A percentile compares a stretch with the other conserved stretches of the same genome.
phyloP scores from a whole-genome alignment of 305 asterid species.

The Fraxinus ornus region DNA sequence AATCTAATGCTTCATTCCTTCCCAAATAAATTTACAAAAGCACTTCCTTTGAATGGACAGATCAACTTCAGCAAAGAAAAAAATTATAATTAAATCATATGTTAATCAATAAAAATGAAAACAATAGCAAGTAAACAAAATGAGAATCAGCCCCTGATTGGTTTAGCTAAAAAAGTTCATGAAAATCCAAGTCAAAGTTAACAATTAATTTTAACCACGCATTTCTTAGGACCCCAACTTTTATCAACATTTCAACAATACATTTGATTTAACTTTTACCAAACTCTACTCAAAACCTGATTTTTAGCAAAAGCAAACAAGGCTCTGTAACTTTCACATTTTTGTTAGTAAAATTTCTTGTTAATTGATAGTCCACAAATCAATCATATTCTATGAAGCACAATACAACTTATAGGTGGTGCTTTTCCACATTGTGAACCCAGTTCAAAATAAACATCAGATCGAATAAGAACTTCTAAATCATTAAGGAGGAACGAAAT shows the following conservation, averaged over 20 bases:
- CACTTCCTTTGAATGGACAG: not conserved
- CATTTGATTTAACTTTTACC: no score
- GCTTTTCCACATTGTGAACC: conserved; percentile 12
- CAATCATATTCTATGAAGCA: not conserved
- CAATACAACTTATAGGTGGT: not conserved
- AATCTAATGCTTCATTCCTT: not conserved
- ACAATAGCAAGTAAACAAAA: not conserved
- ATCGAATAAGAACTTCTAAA: conserved; percentile 1
- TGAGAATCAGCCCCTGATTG: no score
- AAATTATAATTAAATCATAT: not conserved
- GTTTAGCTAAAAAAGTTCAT: no score
- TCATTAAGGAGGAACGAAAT: conserved; percentile 1
- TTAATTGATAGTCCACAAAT: conserved; percentile 12
- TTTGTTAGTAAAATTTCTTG: not conserved
- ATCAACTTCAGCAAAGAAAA: not conserved
- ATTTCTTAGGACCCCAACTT: no score
- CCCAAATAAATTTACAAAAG: not conserved
- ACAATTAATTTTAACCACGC: no score
- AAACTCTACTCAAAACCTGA: no score
- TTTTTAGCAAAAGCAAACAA: not conserved
- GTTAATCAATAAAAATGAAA: not conserved
- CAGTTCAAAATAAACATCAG: conserved; percentile 10
- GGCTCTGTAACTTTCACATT: not conserved
- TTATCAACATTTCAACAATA: no score
- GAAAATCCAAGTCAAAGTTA: no score